phyloP scores from a whole-genome alignment of 768 basidiomycete genomes.

The Melanogaster broomeanus region DNA sequence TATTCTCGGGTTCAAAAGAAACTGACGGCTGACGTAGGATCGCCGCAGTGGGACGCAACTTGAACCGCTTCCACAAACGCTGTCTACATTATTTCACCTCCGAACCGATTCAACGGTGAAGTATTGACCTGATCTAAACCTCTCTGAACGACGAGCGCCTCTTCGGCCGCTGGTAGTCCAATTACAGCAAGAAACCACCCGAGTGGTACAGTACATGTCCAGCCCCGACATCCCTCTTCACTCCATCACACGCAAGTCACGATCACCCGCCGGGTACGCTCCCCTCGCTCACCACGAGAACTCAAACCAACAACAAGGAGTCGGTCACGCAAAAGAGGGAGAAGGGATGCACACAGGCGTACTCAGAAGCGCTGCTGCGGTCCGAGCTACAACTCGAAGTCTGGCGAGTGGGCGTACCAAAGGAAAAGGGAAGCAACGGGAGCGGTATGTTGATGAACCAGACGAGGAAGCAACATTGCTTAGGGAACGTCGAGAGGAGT shows the following conservation, averaged over 20 bases:
- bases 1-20: no score
- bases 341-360: constrained; percentile 32
- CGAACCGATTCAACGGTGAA: not conserved
- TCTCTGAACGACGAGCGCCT: not conserved
- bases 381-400: constrained; percentile 17
- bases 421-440: constrained; percentile 48
- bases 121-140: not conserved
- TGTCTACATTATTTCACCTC: not conserved
- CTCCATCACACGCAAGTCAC: constrained; percentile 50
- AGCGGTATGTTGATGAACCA: constrained; percentile 61
- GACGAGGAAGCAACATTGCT: constrained; percentile 60
- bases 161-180: not conserved
- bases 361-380: constrained; percentile 36
- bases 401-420: constrained; percentile 17
- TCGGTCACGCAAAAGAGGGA: constrained; percentile 8
- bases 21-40: not conserved
- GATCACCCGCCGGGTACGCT: constrained; percentile 48
- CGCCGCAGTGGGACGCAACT: not conserved
- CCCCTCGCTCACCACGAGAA: constrained; percentile 38
- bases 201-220: constrained; percentile 30
- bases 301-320: constrained; percentile 21
- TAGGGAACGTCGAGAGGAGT: constrained; percentile 39
- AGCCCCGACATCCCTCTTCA: constrained; percentile 70
- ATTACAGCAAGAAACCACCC: not conserved
- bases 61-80: not conserved